These are phyloP conservation scores for Podosphaera xanthii DNA, from an alignment of 2,329 filamentous ascomycete species.

Conservation along the genomic window DNA sequence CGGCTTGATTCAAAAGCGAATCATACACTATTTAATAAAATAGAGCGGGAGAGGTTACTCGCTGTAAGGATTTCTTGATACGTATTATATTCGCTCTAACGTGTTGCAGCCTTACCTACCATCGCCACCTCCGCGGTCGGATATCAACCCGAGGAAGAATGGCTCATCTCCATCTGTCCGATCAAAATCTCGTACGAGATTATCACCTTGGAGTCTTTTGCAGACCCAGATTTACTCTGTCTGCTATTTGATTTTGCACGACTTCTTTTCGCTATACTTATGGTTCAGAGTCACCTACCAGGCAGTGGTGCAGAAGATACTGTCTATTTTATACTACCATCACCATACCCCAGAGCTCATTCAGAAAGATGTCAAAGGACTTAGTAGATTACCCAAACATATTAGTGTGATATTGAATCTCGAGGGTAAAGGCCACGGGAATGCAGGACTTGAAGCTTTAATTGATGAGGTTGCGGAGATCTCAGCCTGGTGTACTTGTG, in stretches of 20 bases:
- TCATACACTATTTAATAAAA: conserved; percentile 20
- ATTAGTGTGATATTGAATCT: conserved; percentile 66
- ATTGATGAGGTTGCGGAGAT: conserved; percentile 84
- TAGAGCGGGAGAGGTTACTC: conserved; percentile 23
- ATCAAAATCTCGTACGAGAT: conserved; percentile 15
- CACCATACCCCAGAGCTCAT: conserved; percentile 89
- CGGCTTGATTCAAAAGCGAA: conserved; percentile 23
- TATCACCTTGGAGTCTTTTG: conserved; percentile 39
- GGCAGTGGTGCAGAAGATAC: conserved; percentile 50
- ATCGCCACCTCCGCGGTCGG: conserved; percentile 9
- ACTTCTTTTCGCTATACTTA: conserved; percentile 73
- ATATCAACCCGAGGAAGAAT: conserved; percentile 9
- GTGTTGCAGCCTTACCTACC: conserved; percentile 15
- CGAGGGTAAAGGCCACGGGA: conserved; percentile 43
- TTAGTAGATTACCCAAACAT: conserved; percentile 60
- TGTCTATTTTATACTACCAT: conserved; percentile 78
- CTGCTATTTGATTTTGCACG: conserved; percentile 48
- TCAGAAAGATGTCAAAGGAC: conserved; percentile 54
- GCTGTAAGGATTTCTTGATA: conserved; percentile 17
- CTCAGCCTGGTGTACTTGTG: conserved; percentile 77
- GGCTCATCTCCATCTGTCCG: conserved; percentile 9
- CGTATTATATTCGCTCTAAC: conserved; percentile 4
- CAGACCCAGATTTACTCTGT: conserved; percentile 39
- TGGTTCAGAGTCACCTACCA: conserved; percentile 62
- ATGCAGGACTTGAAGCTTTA: conserved; percentile 57